Percentiles rank a stretch among this genome's conserved stretches.
These are phyloP conservation scores for Chrysosporium queenslandicum DNA, from an alignment of 2,329 filamentous ascomycete species.

Conservation along the genomic window DNA sequence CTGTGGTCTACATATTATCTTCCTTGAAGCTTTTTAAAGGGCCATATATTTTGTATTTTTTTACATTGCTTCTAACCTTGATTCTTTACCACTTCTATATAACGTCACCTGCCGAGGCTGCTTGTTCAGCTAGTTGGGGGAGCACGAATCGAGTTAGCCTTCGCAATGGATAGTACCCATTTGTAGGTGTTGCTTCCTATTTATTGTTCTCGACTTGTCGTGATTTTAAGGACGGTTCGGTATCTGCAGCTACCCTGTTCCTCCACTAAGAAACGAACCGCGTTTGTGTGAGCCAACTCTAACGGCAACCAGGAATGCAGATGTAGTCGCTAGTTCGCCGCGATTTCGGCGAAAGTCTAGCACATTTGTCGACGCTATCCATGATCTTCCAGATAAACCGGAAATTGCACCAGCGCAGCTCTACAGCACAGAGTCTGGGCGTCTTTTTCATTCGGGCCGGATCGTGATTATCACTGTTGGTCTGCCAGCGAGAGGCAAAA, in stretches of 20 bases:
- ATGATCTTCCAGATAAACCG: slow-evolving; percentile 74
- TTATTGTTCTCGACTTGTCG: background rate
- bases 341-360: slow-evolving; percentile 86
- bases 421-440: slow-evolving; percentile 95
- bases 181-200: slow-evolving; percentile 2
- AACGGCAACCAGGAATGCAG: slow-evolving; percentile 57
- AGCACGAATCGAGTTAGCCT: background rate
- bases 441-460: slow-evolving; percentile 90
- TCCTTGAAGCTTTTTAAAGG: background rate
- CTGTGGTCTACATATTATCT: background rate
- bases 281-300: slow-evolving; percentile 7
- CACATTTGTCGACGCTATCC: slow-evolving; percentile 93
- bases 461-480: slow-evolving; percentile 98
- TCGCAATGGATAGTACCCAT: slow-evolving; percentile 5
- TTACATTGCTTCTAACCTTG: background rate
- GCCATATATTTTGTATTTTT: background rate
- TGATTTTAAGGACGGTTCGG: background rate
- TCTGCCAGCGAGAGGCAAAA: slow-evolving; percentile 89
- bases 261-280: too few species aligned
- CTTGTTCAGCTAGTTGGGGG: background rate
- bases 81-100: background rate
- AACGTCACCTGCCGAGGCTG: too few species aligned
- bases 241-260: background rate
- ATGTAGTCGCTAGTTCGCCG: slow-evolving; percentile 82
- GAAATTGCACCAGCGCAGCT: slow-evolving; percentile 90